These are phyloP conservation scores for Caryopteris hybrid DNA, from an alignment of 305 asterid species.

Conservation along the genomic window DNA sequence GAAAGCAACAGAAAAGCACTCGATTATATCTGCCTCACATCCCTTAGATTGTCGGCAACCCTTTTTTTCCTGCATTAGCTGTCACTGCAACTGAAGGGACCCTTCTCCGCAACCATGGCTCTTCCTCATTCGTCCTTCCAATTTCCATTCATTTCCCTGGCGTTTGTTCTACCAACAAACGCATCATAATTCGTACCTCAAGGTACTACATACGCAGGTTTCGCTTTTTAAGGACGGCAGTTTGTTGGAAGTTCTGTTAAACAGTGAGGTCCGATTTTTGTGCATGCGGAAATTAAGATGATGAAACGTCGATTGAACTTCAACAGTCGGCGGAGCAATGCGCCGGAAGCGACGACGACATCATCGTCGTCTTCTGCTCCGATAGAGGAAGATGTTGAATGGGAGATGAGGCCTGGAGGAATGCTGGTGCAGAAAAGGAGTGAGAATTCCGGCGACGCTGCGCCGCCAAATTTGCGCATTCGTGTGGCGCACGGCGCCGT, in stretches of 20 bases:
- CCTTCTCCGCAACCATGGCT: slow-evolving; percentile 4
- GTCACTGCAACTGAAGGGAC: slow-evolving; percentile 26
- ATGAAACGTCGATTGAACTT: slow-evolving; percentile 36
- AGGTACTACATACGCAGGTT: background rate
- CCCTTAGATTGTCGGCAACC: slow-evolving; percentile 52
- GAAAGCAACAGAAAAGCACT: background rate
- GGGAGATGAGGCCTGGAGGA: slow-evolving; percentile 76
- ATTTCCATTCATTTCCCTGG: slow-evolving; percentile 20
- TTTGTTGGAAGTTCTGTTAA: background rate
- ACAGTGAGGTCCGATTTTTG: background rate
- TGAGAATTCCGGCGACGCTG: slow-evolving; percentile 17
- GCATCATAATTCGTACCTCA: slow-evolving; percentile 13
- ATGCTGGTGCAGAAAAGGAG: slow-evolving; percentile 69
- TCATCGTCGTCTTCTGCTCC: slow-evolving; percentile 18
- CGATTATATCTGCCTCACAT: slow-evolving; percentile 7
- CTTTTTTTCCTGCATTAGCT: slow-evolving; percentile 25
- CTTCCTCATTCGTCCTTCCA: slow-evolving; percentile 21
- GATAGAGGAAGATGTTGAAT: slow-evolving; percentile 36
- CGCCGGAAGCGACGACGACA: slow-evolving; percentile 11
- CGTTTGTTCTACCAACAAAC: slow-evolving; percentile 12
- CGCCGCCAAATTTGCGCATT: slow-evolving; percentile 34
- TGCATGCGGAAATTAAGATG: slow-evolving; percentile 16
- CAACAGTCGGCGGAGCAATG: slow-evolving; percentile 22
- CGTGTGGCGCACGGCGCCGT: slow-evolving; percentile 45
- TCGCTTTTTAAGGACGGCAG: background rate